A percentile compares a stretch with the other conserved stretches of the same genome.
Conservation (phyloP, 805 yeast genomes). For the Tetrapisispora namnaoensis region DNA sequence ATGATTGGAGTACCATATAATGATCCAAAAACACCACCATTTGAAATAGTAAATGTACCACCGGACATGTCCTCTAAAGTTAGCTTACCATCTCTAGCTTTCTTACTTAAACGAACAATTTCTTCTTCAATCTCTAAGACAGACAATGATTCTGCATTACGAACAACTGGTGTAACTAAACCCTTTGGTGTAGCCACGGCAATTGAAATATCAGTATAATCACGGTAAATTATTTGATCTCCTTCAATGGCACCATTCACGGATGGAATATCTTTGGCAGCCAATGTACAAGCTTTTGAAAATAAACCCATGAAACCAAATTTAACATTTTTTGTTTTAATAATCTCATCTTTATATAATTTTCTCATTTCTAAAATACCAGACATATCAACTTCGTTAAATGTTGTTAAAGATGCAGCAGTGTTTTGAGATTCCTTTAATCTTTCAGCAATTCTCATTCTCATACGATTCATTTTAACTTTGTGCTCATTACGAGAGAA, state of each 20-base stretch:
- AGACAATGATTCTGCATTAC: constrained; percentile 88
- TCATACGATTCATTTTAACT: constrained; percentile 99
- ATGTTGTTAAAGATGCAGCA: constrained; percentile 94
- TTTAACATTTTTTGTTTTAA: constrained; percentile 88
- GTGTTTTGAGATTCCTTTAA: constrained; percentile 98
- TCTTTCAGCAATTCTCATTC: constrained; percentile 97
- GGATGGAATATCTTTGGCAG: constrained; percentile 90
- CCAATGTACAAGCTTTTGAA: constrained; percentile 85
- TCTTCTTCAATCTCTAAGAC: constrained; percentile 86
- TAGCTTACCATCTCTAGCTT: constrained; percentile 95
- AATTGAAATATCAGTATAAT: constrained; percentile 87
- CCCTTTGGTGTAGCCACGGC: constrained; percentile 99
- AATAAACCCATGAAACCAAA: constrained; percentile 99
- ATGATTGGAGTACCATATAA: constrained; percentile 97
- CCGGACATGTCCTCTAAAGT: constrained; percentile 98
- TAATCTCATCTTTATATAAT: constrained; percentile 90
- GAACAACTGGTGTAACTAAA: constrained; percentile 92
- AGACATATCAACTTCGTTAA: constrained; percentile 97
- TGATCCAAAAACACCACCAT: constrained; percentile 98
- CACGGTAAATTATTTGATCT: constrained; percentile 91
- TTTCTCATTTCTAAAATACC: constrained; percentile 88
- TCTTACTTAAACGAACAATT: constrained; percentile 68
- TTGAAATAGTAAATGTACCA: constrained; percentile 97
- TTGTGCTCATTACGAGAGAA: constrained; percentile 82
- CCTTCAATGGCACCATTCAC: constrained; percentile 93